A percentile compares a stretch with the other conserved stretches of the same genome.
phyloP scores from a whole-genome alignment of 179 eudicot species.

The Silene coronaria region DNA sequence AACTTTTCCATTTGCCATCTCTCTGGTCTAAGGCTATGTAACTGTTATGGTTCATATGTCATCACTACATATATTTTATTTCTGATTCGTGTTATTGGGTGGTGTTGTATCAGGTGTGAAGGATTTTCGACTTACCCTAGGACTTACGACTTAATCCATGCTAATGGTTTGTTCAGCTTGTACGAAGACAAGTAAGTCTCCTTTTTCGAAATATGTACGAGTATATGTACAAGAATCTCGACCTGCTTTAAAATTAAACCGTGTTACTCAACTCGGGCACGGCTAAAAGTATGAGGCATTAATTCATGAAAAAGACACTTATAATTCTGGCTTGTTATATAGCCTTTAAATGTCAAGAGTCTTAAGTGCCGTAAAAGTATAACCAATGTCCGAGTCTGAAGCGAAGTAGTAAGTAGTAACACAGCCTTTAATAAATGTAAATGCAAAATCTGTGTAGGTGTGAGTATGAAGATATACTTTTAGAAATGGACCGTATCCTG shows the following conservation, averaged over 20 bases:
- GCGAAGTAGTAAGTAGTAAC: too few relatives aligned
- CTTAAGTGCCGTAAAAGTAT: too few relatives aligned
- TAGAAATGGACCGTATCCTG: constrained; percentile 69
- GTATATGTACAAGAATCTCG: too few relatives aligned
- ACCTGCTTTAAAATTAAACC: background rate
- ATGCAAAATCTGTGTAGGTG: constrained; percentile 32
- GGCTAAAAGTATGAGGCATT: too few relatives aligned
- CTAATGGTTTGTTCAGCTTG: constrained; percentile 41
- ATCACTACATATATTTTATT: background rate
- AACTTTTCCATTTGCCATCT: too few relatives aligned
- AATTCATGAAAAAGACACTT: too few relatives aligned
- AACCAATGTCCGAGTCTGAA: too few relatives aligned
- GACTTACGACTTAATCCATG: constrained; percentile 50
- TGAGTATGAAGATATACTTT: constrained; percentile 53
- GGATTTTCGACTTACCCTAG: constrained; percentile 60
- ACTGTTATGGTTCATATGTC: background rate
- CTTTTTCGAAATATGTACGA: too few relatives aligned
- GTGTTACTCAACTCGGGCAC: too few relatives aligned
- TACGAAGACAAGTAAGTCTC: constrained; percentile 47
- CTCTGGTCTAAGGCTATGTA: too few relatives aligned
- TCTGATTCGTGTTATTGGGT: background rate
- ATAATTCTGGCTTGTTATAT: too few relatives aligned
- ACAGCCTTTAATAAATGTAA: background rate
- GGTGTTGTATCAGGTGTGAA: constrained; percentile 41
- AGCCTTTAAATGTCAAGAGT: too few relatives aligned